phyloP scores from a whole-genome alignment of 495 filamentous ascomycete genomes.

The Aspergillus nanangensis region DNA sequence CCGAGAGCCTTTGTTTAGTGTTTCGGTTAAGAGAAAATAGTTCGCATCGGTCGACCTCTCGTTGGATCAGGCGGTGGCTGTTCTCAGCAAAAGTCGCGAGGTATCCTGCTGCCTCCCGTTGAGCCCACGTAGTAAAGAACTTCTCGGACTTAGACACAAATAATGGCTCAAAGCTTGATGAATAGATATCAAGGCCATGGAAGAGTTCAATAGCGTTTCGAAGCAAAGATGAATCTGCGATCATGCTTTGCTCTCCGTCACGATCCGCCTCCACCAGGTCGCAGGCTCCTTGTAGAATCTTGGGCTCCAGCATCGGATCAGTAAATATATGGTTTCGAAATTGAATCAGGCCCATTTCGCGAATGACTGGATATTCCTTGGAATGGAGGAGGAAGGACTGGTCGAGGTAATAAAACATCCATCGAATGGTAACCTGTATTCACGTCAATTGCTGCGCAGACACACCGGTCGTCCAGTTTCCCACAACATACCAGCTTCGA shows the following conservation, averaged over 20 bases:
- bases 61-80: constrained; percentile 59
- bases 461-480: not conserved
- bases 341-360: constrained; percentile 53
- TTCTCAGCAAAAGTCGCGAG: constrained; percentile 68
- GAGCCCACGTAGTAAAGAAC: constrained; percentile 63
- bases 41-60: constrained; percentile 70
- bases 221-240: constrained; percentile 52
- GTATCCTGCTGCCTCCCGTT: constrained; percentile 50
- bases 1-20: constrained; percentile 71
- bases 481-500: constrained; percentile 58
- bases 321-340: constrained; percentile 55
- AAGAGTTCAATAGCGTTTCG: constrained; percentile 73
- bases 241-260: constrained; percentile 30
- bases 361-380: constrained; percentile 50
- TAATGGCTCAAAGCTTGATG: constrained; percentile 67
- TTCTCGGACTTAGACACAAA: constrained; percentile 62
- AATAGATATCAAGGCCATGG: constrained; percentile 75
- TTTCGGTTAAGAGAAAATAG: constrained; percentile 73
- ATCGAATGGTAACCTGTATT: constrained; percentile 64
- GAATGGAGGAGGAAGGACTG: constrained; percentile 77
- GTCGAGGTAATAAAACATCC: constrained; percentile 89
- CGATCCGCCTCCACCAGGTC: constrained; percentile 73
- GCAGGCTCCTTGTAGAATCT: constrained; percentile 67
- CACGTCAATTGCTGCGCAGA: constrained; percentile 8
- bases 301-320: constrained; percentile 45